phyloP scores from a whole-genome alignment of 75 land plant genomes.

The Chamaecyparis obtusa region DNA sequence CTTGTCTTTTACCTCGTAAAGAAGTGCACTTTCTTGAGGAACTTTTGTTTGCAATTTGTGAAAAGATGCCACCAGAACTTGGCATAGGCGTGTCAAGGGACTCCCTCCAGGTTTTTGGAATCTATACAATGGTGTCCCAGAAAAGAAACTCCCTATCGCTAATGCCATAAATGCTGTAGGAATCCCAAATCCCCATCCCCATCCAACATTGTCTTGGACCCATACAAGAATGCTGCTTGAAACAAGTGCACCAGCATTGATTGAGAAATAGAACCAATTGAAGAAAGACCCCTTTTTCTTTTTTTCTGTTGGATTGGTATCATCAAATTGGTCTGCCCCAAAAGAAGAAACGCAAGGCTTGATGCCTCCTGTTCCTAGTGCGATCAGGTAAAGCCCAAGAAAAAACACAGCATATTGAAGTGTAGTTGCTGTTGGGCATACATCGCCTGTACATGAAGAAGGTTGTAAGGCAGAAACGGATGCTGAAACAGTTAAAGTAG shows the following conservation, averaged over 20 bases:
- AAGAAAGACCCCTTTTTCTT: slow-evolving; percentile 82
- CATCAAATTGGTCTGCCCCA: slow-evolving; percentile 98
- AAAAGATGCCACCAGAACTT: slow-evolving; percentile 66
- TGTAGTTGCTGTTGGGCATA: slow-evolving; percentile 17
- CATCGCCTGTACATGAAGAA: slow-evolving; percentile 22
- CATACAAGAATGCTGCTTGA: slow-evolving; percentile 79
- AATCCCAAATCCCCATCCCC: slow-evolving; percentile 80
- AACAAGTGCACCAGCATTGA: slow-evolving; percentile 75
- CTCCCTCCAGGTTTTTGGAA: slow-evolving; percentile 89
- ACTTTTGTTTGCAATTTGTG: slow-evolving; percentile 40
- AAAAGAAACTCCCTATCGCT: slow-evolving; percentile 69
- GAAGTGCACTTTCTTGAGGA: slow-evolving; percentile 39
- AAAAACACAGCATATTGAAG: slow-evolving; percentile 54
- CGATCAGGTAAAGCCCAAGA: slow-evolving; percentile 74
- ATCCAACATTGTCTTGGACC: slow-evolving; percentile 59
- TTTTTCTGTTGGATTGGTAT: slow-evolving; percentile 58
- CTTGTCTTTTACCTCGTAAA: slow-evolving; percentile 57
- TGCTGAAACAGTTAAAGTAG: slow-evolving; percentile 67
- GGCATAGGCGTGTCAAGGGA: slow-evolving; percentile 62
- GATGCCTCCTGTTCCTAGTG: slow-evolving; percentile 91
- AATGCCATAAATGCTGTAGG: slow-evolving; percentile 72
- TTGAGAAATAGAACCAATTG: slow-evolving; percentile 95
- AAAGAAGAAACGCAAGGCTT: slow-evolving; percentile 83
- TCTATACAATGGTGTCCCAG: slow-evolving; percentile 62
- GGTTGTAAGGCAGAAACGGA: slow-evolving; percentile 63